These are phyloP conservation scores for Mycena amicta DNA, from an alignment of 768 basidiomycete genomes.

Conservation along the genomic window DNA sequence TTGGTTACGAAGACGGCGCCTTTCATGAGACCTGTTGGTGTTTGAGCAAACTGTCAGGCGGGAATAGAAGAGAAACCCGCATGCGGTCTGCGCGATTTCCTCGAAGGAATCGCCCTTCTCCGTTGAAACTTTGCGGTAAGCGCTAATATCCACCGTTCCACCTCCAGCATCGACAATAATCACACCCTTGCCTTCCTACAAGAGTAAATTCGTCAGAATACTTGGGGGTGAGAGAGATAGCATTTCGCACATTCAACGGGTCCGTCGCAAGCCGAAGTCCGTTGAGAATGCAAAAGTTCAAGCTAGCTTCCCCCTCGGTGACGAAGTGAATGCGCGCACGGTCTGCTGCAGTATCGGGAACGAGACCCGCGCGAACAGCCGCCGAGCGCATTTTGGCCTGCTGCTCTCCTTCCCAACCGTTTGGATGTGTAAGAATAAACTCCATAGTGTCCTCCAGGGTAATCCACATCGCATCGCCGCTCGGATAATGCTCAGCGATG, in stretches of 20 bases:
- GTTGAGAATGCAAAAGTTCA: slow-evolving; percentile 52
- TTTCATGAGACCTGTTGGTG: slow-evolving; percentile 44
- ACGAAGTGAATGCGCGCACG: slow-evolving; percentile 48
- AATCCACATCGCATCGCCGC: slow-evolving; percentile 41
- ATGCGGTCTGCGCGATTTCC: slow-evolving; percentile 52
- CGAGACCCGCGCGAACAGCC: slow-evolving; percentile 46
- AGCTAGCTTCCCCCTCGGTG: slow-evolving; percentile 58
- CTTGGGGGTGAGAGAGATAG: slow-evolving; percentile 33
- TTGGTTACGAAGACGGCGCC: slow-evolving; percentile 56
- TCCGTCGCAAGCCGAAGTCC: slow-evolving; percentile 39
- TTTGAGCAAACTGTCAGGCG: not conserved
- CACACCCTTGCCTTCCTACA: slow-evolving; percentile 35
- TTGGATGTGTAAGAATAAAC: slow-evolving; percentile 57
- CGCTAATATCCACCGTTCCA: slow-evolving; percentile 63
- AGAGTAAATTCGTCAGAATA: slow-evolving; percentile 20
- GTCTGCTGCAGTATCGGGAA: slow-evolving; percentile 37
- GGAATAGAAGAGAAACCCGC: slow-evolving; percentile 44
- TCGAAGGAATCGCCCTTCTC: slow-evolving; percentile 51
- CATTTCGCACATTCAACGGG: slow-evolving; percentile 21
- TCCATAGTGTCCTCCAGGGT: slow-evolving; percentile 41
- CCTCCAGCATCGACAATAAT: slow-evolving; percentile 57
- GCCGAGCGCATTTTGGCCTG: slow-evolving; percentile 53
- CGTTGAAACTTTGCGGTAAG: slow-evolving; percentile 44
- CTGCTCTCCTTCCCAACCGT: slow-evolving; percentile 58
- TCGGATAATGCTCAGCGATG: slow-evolving; percentile 38